phyloP scores from a whole-genome alignment of 331 rosid genomes.

The Spiraea crenata region DNA sequence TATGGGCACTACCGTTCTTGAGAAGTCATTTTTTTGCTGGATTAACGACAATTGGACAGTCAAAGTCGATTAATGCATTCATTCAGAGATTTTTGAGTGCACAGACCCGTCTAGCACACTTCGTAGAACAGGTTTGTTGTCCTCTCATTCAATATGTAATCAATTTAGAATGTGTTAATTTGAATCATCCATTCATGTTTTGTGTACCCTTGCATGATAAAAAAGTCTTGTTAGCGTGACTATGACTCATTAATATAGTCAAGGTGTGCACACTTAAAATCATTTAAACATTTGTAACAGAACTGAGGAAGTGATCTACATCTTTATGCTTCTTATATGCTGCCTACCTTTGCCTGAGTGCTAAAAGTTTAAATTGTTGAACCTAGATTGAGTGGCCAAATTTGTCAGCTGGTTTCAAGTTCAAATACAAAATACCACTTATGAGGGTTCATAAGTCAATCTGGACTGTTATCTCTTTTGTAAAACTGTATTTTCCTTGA shows the following conservation, averaged over 20 bases:
- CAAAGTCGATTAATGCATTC: constrained; percentile 87
- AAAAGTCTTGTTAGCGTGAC: not conserved
- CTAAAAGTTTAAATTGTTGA: not conserved
- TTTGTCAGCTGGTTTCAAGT: not conserved
- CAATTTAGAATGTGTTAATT: not conserved
- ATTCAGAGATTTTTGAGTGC: constrained; percentile 94
- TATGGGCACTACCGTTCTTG: constrained; percentile 92
- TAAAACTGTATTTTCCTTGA: not conserved
- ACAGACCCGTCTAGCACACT: constrained; percentile 89
- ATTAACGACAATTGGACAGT: constrained; percentile 82
- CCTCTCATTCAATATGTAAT: constrained; percentile 2
- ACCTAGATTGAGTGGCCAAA: not conserved
- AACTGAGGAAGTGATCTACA: not conserved
- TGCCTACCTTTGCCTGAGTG: not conserved
- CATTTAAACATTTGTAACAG: not conserved
- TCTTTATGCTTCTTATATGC: not conserved
- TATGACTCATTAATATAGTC: not conserved
- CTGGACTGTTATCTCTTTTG: not conserved
- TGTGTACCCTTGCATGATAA: not conserved
- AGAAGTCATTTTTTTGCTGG: constrained; percentile 95
- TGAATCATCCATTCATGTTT: not conserved
- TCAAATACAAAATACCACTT: not conserved
- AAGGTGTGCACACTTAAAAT: not conserved
- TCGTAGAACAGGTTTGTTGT: constrained; percentile 75
- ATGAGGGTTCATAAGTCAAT: not conserved